Base-by-base conservation (phyloP, 768 basidiomycete genomes). In the Zangia roseola region DNA sequence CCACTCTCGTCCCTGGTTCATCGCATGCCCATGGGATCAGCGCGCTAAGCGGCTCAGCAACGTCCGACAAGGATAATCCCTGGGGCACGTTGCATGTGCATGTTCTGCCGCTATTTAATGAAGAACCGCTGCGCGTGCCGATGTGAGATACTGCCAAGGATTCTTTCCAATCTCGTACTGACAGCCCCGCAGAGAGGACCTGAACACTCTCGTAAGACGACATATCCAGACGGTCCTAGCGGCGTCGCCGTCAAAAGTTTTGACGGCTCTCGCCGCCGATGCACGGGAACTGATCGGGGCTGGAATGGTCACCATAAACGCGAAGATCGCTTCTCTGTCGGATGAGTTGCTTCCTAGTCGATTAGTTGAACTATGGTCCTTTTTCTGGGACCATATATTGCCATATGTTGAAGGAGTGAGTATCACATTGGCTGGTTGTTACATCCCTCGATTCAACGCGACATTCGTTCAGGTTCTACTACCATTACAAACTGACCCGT, bases 251-350 rank as follows among this genome's bases (percentile, higher is more conserved):
- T 79, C 87, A 3, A 86, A 80, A 52, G 87, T 91, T 6, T 69
- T 97, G 34, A 71, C 79, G 0, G 80, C 81, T 8, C 78, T 97
- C 10, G 88, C 90, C 48, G 71, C 78, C 45, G 92, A 94, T 67
- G 81, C 92, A 0, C 75, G 81, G 17, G 93, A 94, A 52, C 76
- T 97, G 40, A 88, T 95, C 45, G 81, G 82, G 1, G 78, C 83
- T 2, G 94, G 94, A 10, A 97, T 95, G 91, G 80, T 93, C 43
- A 97, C 93, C 3, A 75, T 97, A 21, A 93, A 91, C 56, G 83
- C 91, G 0, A 94, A 91, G 59, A 74, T 97, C 6, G 73, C 77
- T 25, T 83, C 79, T 4, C 71, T 88, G 9, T 87, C 92, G 23
- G 93, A 94, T 36, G 84, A 86, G 33, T 81, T 86, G 60, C 74